These are phyloP conservation scores for Quercus tomentella DNA, from an alignment of 331 rosid species.

Conservation along the genomic window DNA sequence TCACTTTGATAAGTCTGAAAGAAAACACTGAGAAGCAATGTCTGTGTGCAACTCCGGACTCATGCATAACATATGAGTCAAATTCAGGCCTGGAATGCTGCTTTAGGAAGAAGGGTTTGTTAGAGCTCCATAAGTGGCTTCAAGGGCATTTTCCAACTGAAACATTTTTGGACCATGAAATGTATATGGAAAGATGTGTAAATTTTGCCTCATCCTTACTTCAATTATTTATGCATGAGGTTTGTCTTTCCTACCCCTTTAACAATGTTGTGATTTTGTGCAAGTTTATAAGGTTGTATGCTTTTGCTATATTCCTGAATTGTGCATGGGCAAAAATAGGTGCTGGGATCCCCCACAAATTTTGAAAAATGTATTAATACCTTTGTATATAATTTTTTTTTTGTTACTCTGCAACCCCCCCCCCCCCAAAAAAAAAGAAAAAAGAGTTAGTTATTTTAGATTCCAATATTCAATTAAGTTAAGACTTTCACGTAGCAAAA, in stretches of 20 bases:
- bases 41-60: conserved; percentile 31
- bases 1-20: conserved; percentile 43
- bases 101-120: conserved; percentile 45
- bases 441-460: no score
- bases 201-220: conserved; percentile 72
- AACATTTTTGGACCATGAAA: conserved; percentile 35
- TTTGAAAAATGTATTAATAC: no score
- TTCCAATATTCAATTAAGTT: no score
- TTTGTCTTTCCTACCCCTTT: conserved; percentile 27
- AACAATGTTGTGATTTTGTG: not conserved
- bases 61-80: conserved; percentile 23
- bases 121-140: conserved; percentile 71
- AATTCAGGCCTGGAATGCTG: conserved; percentile 35
- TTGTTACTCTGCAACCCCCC: no score
- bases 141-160: conserved; percentile 60
- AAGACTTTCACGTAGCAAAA: no score
- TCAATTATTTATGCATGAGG: conserved; percentile 78
- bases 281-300: not conserved
- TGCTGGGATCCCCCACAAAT: no score
- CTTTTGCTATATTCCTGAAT: no score
- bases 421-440: no score
- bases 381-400: no score
- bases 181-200: conserved; percentile 42
- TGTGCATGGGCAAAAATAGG: no score
- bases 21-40: conserved; percentile 25